Evolutionary conservation across 768 basidiomycete genomes (phyloP).

Genomic region (Boletus pseudopeckii): DNA sequence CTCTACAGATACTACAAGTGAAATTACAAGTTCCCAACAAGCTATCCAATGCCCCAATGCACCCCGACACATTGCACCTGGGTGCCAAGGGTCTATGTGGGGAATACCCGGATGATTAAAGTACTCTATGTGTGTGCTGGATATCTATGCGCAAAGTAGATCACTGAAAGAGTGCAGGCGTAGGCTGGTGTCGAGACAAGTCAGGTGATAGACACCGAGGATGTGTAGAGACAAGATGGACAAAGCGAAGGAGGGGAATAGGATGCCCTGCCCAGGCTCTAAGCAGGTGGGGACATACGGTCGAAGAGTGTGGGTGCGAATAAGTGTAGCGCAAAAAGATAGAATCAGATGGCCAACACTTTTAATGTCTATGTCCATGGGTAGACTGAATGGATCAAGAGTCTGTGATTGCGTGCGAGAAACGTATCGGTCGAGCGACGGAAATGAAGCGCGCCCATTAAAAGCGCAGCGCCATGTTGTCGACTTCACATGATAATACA

Average conservation of each 20-base stretch:
- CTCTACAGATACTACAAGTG: not conserved
- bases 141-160: conserved; percentile 26
- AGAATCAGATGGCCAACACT: conserved; percentile 9
- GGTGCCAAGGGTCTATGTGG: not conserved
- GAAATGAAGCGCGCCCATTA: conserved; percentile 15
- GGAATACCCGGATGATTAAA: not conserved
- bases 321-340: conserved; percentile 8
- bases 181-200: not conserved
- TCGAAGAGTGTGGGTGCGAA: conserved; percentile 1
- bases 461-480: not conserved
- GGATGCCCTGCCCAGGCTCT: not conserved
- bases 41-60: not conserved
- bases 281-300: conserved; percentile 1
- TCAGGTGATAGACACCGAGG: not conserved
- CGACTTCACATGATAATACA: conserved; percentile 77
- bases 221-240: not conserved
- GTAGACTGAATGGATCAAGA: conserved; percentile 8
- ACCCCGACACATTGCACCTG: not conserved
- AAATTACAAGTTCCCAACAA: conserved; percentile 4
- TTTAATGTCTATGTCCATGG: conserved; percentile 19
- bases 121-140: conserved; percentile 17
- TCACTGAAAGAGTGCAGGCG: not conserved
- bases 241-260: conserved; percentile 6
- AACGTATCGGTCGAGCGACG: not conserved
- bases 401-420: conserved; percentile 2